Evolutionary conservation across 2,329 filamentous ascomycete genomes (phyloP).

Genomic region (Pseudocercospora ulei): DNA sequence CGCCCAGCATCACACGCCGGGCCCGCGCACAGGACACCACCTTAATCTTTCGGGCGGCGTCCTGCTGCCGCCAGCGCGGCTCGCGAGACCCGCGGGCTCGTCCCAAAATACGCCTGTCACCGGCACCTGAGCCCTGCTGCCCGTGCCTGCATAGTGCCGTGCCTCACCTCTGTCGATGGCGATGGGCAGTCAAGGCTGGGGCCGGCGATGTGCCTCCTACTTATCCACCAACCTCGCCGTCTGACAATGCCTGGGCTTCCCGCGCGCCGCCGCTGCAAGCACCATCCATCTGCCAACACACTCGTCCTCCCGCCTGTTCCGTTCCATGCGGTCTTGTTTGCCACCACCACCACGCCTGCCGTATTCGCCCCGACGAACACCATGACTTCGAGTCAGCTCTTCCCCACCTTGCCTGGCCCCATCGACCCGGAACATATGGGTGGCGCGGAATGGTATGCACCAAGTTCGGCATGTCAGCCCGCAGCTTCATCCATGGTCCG

Average conservation of each 20-base stretch:
- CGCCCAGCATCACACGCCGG: not conserved
- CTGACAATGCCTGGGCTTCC: slow-evolving; percentile 23
- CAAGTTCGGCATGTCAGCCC: slow-evolving; percentile 27
- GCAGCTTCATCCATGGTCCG: slow-evolving; percentile 5
- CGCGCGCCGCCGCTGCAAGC: slow-evolving; percentile 19
- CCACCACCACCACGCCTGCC: slow-evolving; percentile 22
- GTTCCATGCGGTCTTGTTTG: slow-evolving; percentile 23
- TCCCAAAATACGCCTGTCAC: slow-evolving; percentile 28
- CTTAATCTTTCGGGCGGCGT: slow-evolving; percentile 20
- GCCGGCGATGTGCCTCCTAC: slow-evolving; percentile 25
- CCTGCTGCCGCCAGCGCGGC: slow-evolving; percentile 16
- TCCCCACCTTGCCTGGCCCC: slow-evolving; percentile 24
- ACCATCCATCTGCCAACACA: slow-evolving; percentile 24
- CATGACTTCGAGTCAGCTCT: slow-evolving; percentile 30
- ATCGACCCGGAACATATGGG: slow-evolving; percentile 29
- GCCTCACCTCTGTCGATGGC: slow-evolving; percentile 21
- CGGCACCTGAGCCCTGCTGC: slow-evolving; percentile 23
- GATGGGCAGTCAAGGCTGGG: slow-evolving; percentile 17
- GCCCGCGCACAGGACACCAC: slow-evolving; percentile 14
- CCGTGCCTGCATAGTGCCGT: slow-evolving; percentile 20
- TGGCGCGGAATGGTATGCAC: slow-evolving; percentile 29
- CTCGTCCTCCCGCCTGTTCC: slow-evolving; percentile 24
- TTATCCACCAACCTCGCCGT: slow-evolving; percentile 30
- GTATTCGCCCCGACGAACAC: slow-evolving; percentile 4
- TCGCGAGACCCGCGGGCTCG: slow-evolving; percentile 16